These are phyloP conservation scores for Ricinus communis DNA, from an alignment of 345 rosid species.

Conservation along the genomic window DNA sequence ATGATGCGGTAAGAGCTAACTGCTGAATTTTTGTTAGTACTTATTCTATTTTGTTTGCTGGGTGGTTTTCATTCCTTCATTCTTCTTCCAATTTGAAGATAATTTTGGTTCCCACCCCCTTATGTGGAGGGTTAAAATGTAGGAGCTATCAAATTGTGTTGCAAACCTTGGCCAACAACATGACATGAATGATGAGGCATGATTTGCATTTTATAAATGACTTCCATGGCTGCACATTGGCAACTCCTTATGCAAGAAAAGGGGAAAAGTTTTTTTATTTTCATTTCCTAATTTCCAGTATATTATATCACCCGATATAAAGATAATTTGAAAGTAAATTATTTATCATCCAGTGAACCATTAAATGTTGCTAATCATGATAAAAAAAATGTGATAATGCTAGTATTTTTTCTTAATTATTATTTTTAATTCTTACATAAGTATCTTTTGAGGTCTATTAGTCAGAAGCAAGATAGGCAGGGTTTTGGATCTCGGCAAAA, in stretches of 20 bases:
- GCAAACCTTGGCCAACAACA: not conserved
- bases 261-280: not conserved
- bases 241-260: not conserved
- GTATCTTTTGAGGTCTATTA: not conserved
- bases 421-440: not conserved
- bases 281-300: not conserved
- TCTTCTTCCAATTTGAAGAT: no score
- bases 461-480: not conserved
- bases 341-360: not conserved
- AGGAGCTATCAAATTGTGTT: not conserved
- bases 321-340: not conserved
- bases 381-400: no score
- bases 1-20: slow-evolving; percentile 48
- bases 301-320: not conserved
- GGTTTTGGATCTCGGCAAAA: not conserved
- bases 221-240: not conserved
- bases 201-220: not conserved
- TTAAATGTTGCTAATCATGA: not conserved
- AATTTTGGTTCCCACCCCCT: not conserved
- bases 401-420: not conserved
- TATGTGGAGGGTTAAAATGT: not conserved
- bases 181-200: not conserved
- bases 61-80: not conserved
- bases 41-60: not conserved
- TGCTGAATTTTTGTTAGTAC: slow-evolving; percentile 5